Evolutionary conservation across 495 filamentous ascomycete species (phyloP).

Genomic region (Penicillium salamii): DNA sequence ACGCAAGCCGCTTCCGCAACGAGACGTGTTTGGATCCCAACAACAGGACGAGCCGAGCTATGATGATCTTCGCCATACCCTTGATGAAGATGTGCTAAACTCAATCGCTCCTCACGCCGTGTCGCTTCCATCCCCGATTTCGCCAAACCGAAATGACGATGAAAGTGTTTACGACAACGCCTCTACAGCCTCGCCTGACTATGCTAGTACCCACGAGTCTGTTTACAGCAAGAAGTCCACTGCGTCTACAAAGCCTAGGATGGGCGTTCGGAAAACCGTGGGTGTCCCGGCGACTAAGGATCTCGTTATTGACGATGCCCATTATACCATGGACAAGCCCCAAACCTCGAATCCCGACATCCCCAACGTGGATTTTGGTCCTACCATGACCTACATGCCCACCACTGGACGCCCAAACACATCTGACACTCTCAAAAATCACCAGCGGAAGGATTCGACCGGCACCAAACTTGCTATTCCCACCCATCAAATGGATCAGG

Average conservation of each 20-base stretch:
- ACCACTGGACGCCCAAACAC: constrained; percentile 39
- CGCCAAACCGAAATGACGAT: constrained; percentile 35
- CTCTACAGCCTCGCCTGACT: constrained; percentile 53
- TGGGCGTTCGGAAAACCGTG: constrained; percentile 79
- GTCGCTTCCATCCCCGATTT: constrained; percentile 30
- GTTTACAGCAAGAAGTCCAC: constrained; percentile 56
- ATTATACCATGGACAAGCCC: constrained; percentile 43
- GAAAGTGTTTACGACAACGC: constrained; percentile 51
- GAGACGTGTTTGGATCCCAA: constrained; percentile 9
- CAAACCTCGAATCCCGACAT: constrained; percentile 50
- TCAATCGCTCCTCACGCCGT: constrained; percentile 35
- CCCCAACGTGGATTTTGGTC: constrained; percentile 83
- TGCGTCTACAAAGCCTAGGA: constrained; percentile 67
- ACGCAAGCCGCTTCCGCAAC: constrained; percentile 64
- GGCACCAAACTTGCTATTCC: constrained; percentile 30
- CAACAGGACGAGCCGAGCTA: constrained; percentile 47
- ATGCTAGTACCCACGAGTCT: constrained; percentile 68
- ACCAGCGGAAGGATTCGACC: constrained; percentile 40
- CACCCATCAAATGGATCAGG: constrained; percentile 28
- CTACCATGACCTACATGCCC: constrained; percentile 66
- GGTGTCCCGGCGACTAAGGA: constrained; percentile 56
- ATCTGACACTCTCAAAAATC: constrained; percentile 35
- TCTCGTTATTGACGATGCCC: constrained; percentile 60
- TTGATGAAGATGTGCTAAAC: constrained; percentile 65
- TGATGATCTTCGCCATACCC: constrained; percentile 61